Conservation (phyloP, 208 protist genomes). For the Trypanosoma lewisi region DNA sequence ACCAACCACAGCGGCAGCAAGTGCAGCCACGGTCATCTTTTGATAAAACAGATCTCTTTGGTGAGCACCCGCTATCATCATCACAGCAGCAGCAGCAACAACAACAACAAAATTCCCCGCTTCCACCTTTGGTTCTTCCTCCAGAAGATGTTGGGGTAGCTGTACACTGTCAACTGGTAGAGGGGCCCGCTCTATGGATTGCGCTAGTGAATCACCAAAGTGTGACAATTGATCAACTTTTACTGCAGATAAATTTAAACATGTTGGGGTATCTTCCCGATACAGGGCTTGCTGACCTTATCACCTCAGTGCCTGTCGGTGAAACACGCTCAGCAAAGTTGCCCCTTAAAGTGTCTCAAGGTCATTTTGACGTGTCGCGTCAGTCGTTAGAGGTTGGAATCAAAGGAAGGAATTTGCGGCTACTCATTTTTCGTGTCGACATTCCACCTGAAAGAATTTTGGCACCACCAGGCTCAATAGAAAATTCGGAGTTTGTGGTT, state of each 20-base stretch:
- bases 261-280: slow-evolving; percentile 16
- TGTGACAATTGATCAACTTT: slow-evolving; percentile 13
- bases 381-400: slow-evolving; percentile 20
- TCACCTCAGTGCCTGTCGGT: slow-evolving; percentile 15
- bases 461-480: slow-evolving; percentile 2
- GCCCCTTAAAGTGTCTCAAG: slow-evolving; percentile 15
- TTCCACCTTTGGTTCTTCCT: slow-evolving; percentile 23
- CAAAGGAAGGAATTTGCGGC: slow-evolving; percentile 16
- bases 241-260: slow-evolving; percentile 35
- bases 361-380: slow-evolving; percentile 23
- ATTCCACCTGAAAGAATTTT: slow-evolving; percentile 17
- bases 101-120: not conserved
- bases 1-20: not conserved
- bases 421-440: slow-evolving; percentile 20
- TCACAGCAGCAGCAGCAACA: not conserved
- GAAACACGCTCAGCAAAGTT: slow-evolving; percentile 8
- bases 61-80: not conserved
- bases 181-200: slow-evolving; percentile 25
- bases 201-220: slow-evolving; percentile 22
- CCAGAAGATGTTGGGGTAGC: slow-evolving; percentile 5
- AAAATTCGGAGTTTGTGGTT: slow-evolving; percentile 12
- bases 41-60: not conserved
- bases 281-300: slow-evolving; percentile 1
- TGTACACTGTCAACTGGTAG: slow-evolving; percentile 18
- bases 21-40: not conserved